Conservation (phyloP, 2,329 filamentous ascomycete genomes). For the Fonsecaea multimorphosa region DNA sequence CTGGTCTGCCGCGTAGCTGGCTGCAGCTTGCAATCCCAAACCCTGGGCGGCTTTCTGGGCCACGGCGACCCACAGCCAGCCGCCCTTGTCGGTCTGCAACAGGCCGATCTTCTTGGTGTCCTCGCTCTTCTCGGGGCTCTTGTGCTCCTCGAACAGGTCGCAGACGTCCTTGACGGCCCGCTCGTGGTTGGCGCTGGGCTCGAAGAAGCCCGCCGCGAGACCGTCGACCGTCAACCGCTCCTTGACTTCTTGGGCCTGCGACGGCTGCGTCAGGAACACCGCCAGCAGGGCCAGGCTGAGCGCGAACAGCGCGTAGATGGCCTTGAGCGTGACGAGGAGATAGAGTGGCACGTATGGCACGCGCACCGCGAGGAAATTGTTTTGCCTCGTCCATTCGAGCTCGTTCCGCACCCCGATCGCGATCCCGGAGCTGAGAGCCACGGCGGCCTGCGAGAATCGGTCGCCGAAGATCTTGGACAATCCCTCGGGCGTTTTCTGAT, state of each 20-base stretch:
- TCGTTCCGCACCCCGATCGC: conserved; percentile 21
- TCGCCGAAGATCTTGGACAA: conserved; percentile 28
- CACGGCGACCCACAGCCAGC: conserved; percentile 30
- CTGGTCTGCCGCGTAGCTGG: background rate
- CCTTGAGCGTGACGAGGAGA: conserved; percentile 35
- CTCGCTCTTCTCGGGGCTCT: conserved; percentile 12
- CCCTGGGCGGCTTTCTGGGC: background rate
- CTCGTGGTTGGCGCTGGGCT: conserved; percentile 25
- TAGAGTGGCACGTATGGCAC: conserved; percentile 31
- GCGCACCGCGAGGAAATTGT: conserved; percentile 32
- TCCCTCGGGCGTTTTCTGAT: conserved; percentile 26
- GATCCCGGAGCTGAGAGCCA: conserved; percentile 34
- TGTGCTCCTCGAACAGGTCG: conserved; percentile 30
- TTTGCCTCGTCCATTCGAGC: conserved; percentile 27
- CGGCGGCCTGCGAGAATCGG: conserved; percentile 31
- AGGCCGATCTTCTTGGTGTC: conserved; percentile 36
- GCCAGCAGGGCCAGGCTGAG: conserved; percentile 31
- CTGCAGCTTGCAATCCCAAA: conserved; percentile 1
- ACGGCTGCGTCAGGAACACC: conserved; percentile 24
- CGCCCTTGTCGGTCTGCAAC: conserved; percentile 26
- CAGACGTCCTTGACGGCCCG: conserved; percentile 25
- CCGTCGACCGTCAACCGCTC: conserved; percentile 37
- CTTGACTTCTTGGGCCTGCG: conserved; percentile 33
- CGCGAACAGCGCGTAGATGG: conserved; percentile 32
- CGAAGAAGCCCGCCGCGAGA: conserved; percentile 35